Conservation (phyloP, 192 early-diverging fungal species). For the Coemansia erecta region DNA sequence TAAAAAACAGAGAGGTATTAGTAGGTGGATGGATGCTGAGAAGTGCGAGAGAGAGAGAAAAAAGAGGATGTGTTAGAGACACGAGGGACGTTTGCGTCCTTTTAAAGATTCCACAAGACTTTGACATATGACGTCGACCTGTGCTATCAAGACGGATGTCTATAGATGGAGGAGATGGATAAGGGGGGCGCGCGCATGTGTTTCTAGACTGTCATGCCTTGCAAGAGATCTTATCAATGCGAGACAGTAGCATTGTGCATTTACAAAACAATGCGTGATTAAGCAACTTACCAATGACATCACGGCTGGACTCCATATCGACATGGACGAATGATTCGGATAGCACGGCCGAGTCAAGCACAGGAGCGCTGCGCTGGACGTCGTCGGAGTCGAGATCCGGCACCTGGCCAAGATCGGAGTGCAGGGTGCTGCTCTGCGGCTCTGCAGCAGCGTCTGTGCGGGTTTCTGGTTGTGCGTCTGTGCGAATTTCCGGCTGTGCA, state of each 20-base stretch:
- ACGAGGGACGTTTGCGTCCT: no score
- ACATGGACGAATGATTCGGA: conserved; percentile 41
- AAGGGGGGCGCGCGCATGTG: no score
- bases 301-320: background rate
- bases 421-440: background rate
- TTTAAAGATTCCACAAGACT: no score
- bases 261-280: no score
- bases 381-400: background rate
- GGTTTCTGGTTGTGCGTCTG: background rate
- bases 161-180: no score
- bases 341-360: background rate
- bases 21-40: no score
- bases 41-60: no score
- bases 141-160: no score
- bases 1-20: background rate
- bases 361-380: background rate
- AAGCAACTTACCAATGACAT: background rate
- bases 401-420: background rate
- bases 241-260: background rate
- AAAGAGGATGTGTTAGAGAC: no score
- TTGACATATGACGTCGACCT: no score
- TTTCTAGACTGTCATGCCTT: no score
- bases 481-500: no score
- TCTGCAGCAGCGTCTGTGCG: background rate
- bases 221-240: background rate